These are phyloP conservation scores for Stygiomarasmius scandens DNA, from an alignment of 1,284 basidiomycete genomes.

Conservation along the genomic window DNA sequence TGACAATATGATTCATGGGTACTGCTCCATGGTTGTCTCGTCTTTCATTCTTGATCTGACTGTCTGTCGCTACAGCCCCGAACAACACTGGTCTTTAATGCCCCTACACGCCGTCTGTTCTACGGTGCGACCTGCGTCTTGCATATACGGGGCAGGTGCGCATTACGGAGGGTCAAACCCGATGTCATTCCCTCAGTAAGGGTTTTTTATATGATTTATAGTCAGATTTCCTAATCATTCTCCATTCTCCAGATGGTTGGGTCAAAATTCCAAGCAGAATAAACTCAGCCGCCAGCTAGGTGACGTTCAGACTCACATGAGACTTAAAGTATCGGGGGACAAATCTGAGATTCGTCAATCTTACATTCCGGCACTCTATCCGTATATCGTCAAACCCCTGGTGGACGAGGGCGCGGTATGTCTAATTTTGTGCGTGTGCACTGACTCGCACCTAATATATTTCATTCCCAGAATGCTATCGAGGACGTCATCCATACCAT, in stretches of 20 bases:
- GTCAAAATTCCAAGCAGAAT: conserved; percentile 92
- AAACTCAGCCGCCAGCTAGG: conserved; percentile 83
- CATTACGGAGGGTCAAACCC: conserved; percentile 70
- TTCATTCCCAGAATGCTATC: conserved; percentile 64
- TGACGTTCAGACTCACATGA: conserved; percentile 95
- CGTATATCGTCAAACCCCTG: conserved; percentile 80
- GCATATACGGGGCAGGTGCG: conserved; percentile 73
- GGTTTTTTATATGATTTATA: conserved; percentile 17
- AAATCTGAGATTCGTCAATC: conserved; percentile 87
- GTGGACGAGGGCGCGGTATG: conserved; percentile 69
- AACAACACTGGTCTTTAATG: conserved; percentile 97
- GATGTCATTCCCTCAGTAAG: conserved; percentile 83
- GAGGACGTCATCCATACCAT: conserved; percentile 84
- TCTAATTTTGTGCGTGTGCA: conserved; percentile 16
- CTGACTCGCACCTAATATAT: conserved; percentile 6
- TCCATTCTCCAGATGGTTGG: conserved; percentile 82
- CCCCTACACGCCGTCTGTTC: conserved; percentile 92
- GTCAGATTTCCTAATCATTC: conserved; percentile 1
- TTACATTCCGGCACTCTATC: conserved; percentile 87
- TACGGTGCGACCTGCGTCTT: conserved; percentile 83
- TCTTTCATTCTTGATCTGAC: neutral
- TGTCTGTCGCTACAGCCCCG: conserved; percentile 61
- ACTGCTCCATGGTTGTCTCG: conserved; percentile 21
- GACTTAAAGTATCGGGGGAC: conserved; percentile 89
- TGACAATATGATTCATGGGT: conserved; percentile 93